Conservation (phyloP, 768 basidiomycete species). For the Tylopilus balloui region DNA sequence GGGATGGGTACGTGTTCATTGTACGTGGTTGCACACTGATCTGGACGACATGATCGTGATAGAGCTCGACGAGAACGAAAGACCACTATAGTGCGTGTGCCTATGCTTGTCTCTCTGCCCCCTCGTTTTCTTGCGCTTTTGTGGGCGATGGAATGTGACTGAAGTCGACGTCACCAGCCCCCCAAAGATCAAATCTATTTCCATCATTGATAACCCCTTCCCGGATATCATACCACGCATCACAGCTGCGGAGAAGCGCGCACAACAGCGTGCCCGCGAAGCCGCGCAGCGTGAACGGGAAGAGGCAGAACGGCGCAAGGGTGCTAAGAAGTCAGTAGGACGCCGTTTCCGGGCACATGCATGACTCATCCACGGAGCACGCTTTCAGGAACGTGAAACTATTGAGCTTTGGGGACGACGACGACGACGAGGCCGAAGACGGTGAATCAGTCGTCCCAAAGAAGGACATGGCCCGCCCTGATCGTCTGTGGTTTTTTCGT, state of each 20-base stretch:
- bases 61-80: conserved; percentile 73
- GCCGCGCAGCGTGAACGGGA: conserved; percentile 74
- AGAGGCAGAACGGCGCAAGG: conserved; percentile 62
- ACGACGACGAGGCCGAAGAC: conserved; percentile 54
- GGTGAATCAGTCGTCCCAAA: conserved; percentile 51
- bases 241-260: conserved; percentile 86
- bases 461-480: conserved; percentile 78
- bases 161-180: conserved; percentile 48
- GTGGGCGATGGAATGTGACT: background rate
- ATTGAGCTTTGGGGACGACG: conserved; percentile 81
- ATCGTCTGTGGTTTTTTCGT: conserved; percentile 53
- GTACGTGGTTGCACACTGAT: background rate
- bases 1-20: conserved; percentile 61
- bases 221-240: conserved; percentile 94
- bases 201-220: conserved; percentile 91
- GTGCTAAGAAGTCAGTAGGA: conserved; percentile 78
- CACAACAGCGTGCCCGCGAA: conserved; percentile 77
- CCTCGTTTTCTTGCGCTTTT: background rate
- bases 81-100: conserved; percentile 73
- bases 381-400: conserved; percentile 75
- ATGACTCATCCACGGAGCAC: background rate
- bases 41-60: background rate
- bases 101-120: background rate
- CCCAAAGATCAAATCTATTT: conserved; percentile 82
- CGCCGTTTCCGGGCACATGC: background rate